Base-by-base conservation (phyloP, 208 protist species). In the Tritrichomonas foetus region DNA sequence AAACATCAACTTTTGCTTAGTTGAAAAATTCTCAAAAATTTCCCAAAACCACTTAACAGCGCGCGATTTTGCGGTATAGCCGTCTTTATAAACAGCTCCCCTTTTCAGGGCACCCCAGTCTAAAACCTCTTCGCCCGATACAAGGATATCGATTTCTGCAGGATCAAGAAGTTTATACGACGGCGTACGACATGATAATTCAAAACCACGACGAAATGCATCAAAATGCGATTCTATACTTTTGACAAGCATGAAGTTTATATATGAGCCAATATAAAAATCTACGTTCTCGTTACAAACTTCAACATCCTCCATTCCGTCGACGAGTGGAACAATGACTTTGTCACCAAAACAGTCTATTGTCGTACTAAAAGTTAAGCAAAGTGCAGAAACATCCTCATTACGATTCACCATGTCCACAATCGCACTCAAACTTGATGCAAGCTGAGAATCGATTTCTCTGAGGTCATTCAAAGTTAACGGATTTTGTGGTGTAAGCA, bases 41-140 rank as follows among this genome's bases (percentile, higher is more conserved):
- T 94, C 93, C 96, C 96, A 97, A 78, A 97, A 96, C 39, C 94
- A 57, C 25, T 22, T 30, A 61, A 97, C 95, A 57, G 94, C 44
- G 2, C 47, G 0, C n/a, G 33, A 39, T 49, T 92, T 47, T 0
- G n/a, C 41, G 39, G 44, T 93, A 93, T 96, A 97, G 25, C 96
- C 96, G 50, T 95, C 95, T 22, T 96, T 95, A 93, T 93, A 93
- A 22, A 41, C 44, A 25, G 55, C 50, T 9, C n/a, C 50, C 27
- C 55, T 22, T 25, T 93, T 47, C 20, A 93, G 50, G 27, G 50
- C 57, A 22, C 20, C 55, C 50, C 50, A 93, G 36, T 93, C 89
- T 0, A 93, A 49, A 49, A 53, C 55, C n/a, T 11, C 39, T 64
- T 93, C 57, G 8, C 89, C 89, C 11, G 41, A 47, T 14, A 72